Evolutionary conservation across 768 basidiomycete genomes (phyloP), one percentile per base, ranked within the genome.

Genomic region (Leccinum subtestaceum): DNA sequence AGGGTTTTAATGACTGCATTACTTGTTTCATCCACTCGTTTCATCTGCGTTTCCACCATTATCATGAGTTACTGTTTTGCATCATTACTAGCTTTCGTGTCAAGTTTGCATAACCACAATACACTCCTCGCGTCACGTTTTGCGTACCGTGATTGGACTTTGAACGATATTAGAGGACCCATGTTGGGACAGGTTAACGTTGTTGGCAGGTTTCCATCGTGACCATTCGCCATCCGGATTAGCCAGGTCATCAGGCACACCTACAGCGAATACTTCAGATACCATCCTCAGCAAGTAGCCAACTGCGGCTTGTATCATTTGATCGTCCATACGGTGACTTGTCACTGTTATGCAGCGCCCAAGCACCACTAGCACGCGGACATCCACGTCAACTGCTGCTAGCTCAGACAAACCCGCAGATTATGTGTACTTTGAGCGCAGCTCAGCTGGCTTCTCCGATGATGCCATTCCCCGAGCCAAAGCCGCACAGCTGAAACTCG

Each of bases 401-500:
- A 71, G 57, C 55, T 58, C 75, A 13, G 68, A 68, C 34, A 80
- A 81, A 65, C 76, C 77, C 12, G 68, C 76, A 74, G 94, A 95
- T 72, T 92, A 91, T 78, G 93, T 97, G 52, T 93, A 91, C 76
- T 99, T 99, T 73, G 88, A 95, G 65, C 83, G 96, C 61, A 88
- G 82, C 47, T 82, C 88, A 2, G 72, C 78, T 52, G 84, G 83
- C 38, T 93, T 96, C 73, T 89, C 91, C 6, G 88, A 92, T 55
- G 85, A 89, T 60, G 87, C 91, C 15, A 73, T 88, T 62, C 87
- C 93, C 47, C 88, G 88, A 63, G 91, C 93, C 13, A 95, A 94
- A 73, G 85, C 84, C 43, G 95, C 95, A 2, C 95, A 97, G 73
- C 79, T 98, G 76, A 97, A 96, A 75, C 82, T 98, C 54, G 97